phyloP scores from a whole-genome alignment of 208 protist genomes.

The Trypanosoma boissoni region DNA sequence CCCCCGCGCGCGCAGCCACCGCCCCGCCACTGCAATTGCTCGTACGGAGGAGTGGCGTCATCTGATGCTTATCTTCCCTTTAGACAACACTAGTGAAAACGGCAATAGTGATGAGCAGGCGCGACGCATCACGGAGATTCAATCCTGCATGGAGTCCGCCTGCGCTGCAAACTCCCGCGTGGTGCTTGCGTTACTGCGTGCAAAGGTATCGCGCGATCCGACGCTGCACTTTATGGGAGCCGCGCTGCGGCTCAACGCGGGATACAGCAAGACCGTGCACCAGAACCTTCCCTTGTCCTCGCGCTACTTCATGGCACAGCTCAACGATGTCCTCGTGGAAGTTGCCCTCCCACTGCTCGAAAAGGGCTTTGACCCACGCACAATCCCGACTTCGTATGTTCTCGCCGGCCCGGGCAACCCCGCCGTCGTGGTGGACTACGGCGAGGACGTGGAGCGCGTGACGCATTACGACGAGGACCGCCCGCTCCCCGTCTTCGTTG shows the following conservation, averaged over 20 bases:
- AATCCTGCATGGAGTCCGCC: conserved; percentile 41
- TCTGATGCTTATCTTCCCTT: conserved; percentile 50
- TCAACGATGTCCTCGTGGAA: conserved; percentile 72
- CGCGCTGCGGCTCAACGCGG: conserved; percentile 71
- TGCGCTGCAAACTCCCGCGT: conserved; percentile 50
- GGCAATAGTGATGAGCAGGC: conserved; percentile 39
- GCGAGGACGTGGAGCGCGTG: conserved; percentile 72
- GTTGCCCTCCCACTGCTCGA: conserved; percentile 65
- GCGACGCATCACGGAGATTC: conserved; percentile 45
- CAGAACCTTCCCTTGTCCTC: conserved; percentile 66
- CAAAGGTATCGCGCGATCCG: conserved; percentile 56
- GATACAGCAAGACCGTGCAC: conserved; percentile 80
- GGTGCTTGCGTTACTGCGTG: conserved; percentile 51
- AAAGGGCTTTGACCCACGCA: conserved; percentile 21
- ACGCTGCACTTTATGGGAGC: conserved; percentile 63
- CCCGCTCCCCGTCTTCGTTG: conserved; percentile 45
- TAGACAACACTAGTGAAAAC: too few species aligned
- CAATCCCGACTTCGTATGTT: conserved; percentile 60
- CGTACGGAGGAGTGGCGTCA: conserved; percentile 26
- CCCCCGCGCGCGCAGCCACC: conserved; percentile 26
- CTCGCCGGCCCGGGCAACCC: conserved; percentile 39
- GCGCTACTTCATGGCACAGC: conserved; percentile 76
- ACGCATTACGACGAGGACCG: conserved; percentile 54
- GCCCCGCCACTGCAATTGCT: conserved; percentile 8
- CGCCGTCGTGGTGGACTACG: conserved; percentile 46